These are phyloP conservation scores for Massospora cicadina DNA, from an alignment of 371 early-diverging fungal species.

Conservation along the genomic window DNA sequence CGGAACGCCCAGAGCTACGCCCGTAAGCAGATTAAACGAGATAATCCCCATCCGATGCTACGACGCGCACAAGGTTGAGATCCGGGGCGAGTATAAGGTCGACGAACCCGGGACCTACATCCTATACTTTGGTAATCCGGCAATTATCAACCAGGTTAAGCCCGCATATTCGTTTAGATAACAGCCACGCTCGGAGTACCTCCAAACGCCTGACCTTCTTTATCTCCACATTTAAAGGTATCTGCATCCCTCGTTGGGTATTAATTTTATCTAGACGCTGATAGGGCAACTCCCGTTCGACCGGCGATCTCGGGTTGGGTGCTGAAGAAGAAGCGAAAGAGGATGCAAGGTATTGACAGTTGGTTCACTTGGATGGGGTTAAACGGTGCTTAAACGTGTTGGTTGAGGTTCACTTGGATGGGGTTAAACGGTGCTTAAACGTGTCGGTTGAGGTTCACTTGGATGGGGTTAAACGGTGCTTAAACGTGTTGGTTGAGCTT, in stretches of 20 bases:
- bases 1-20: constrained; percentile 15
- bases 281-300: not conserved
- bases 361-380: no score
- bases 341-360: constrained; percentile 45
- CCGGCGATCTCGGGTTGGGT: constrained; percentile 48
- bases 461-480: no score
- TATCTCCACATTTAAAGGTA: constrained; percentile 39
- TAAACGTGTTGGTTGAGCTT: no score
- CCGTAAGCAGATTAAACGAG: constrained; percentile 25
- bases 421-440: no score
- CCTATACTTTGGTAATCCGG: constrained; percentile 29
- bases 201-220: constrained; percentile 77
- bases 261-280: not conserved
- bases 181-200: constrained; percentile 82
- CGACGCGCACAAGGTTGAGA: constrained; percentile 48
- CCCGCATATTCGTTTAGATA: constrained; percentile 31
- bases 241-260: not conserved
- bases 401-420: no score
- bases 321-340: constrained; percentile 74
- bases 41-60: constrained; percentile 52
- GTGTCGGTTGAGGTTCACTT: no score
- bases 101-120: constrained; percentile 49
- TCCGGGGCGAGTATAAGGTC: constrained; percentile 45
- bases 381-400: no score
- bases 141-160: not conserved